Base-by-base conservation (phyloP, 768 basidiomycete genomes). In the Russula foetens region DNA sequence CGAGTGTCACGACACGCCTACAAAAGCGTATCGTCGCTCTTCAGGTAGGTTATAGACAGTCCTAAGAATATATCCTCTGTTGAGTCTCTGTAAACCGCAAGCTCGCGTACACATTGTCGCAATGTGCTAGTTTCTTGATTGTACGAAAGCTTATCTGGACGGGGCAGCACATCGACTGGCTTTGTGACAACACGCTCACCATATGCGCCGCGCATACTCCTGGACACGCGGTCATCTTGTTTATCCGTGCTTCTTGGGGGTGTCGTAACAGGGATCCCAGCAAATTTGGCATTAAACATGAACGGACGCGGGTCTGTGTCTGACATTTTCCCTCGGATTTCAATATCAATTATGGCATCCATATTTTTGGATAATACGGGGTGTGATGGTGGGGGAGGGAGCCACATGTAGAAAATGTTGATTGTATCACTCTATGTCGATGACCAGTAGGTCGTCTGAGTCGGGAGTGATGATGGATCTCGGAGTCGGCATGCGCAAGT, bases 291-390 rank as follows among this genome's bases (percentile, higher is more conserved):
- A 15, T 95, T 95, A 5, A 94, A 80, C 7, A 84, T 78, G 73
- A 95, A 97, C 0, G 95, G 95, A 41, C 92, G 78, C 0, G 89
- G 81, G 90, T 92, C 69, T 94, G 86, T 56, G 73, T 71, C 69
- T 96, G 94, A 70, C 96, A 89, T 76, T 90, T 94, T 50, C 94
- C 94, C 72, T 94, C 91, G 0, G 84, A 76, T n/a, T n/a, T n/a
- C n/a, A n/a, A n/a, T n/a, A n/a, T n/a, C n/a, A n/a, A n/a, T 75
- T 94, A 92, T 28, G 96, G 75, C 64, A 92, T 91, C 84, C 90
- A 63, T 21, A 38, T 64, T 92, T 90, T 84, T 90, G 62, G 7
- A 28, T 14, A 15, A 29, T 8, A 9, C 19, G 17, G 19, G 17
- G 19, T 19, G 19, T 17, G 39, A 19, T 14, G 3, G 39, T 19